Conservation (phyloP, 2,329 filamentous ascomycete species). For the Monosporascus sp. region DNA sequence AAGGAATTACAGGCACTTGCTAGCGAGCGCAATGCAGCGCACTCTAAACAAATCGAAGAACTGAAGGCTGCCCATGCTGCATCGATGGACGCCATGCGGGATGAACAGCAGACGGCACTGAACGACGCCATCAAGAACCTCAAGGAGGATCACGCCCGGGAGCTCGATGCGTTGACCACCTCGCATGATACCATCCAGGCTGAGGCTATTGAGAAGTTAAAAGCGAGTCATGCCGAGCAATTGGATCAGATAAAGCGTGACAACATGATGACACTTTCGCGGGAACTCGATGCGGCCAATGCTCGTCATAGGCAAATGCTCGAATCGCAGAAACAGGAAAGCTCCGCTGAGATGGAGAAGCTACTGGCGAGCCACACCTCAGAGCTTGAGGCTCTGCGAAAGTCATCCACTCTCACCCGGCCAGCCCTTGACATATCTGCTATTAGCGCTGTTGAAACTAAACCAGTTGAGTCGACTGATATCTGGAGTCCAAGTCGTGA, state of each 20-base stretch:
- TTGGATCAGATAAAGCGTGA: constrained; percentile 17
- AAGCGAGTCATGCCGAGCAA: constrained; percentile 14
- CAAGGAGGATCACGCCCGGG: constrained; percentile 11
- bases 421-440: constrained; percentile 35
- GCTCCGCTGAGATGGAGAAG: constrained; percentile 18
- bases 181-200: constrained; percentile 15
- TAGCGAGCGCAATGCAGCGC: background rate
- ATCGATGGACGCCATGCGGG: background rate
- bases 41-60: background rate
- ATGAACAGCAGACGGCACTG: constrained; percentile 6
- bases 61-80: constrained; percentile 6
- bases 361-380: constrained; percentile 20
- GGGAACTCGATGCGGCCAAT: constrained; percentile 14
- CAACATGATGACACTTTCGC: constrained; percentile 13
- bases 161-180: constrained; percentile 17
- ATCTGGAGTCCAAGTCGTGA: constrained; percentile 48
- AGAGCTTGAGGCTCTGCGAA: constrained; percentile 24
- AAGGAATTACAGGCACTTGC: background rate
- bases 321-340: constrained; percentile 16
- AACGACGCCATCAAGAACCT: constrained; percentile 7
- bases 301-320: constrained; percentile 15
- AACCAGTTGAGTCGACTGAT: constrained; percentile 30
- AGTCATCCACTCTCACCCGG: constrained; percentile 17
- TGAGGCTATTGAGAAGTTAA: constrained; percentile 17
- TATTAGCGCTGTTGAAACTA: constrained; percentile 40